Base-by-base conservation (phyloP, 2,329 filamentous ascomycete species). In the Pseudogymnoascus sp. region DNA sequence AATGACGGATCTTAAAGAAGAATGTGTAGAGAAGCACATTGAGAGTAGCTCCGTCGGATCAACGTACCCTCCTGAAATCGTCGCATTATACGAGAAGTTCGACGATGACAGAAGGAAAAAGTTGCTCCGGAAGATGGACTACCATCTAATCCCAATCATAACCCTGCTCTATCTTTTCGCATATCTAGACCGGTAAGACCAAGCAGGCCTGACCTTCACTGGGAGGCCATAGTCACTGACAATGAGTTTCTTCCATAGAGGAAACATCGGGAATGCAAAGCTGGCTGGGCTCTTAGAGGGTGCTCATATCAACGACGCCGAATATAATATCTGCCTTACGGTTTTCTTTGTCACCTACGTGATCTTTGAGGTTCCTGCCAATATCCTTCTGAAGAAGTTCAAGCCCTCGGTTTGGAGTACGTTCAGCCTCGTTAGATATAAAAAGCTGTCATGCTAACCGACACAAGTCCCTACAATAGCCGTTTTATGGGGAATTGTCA, bases 361-460 rank as follows among this genome's bases (percentile, higher is more conserved):
- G 26, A 10, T 67, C 8, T 63, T 66, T 14, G 81, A 84, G 65
- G 78, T 84, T 16, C 82, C 82, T 1, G 79, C 77, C 61, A 85
- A 84, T 71, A 75, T 84, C 60, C 78, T 81, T 72, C 79, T 85
- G 77, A 84, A 83, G 73, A 73, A 74, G 21, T 75, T 67, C 14
- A 47, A 64, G 2, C 86, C 86, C 1, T 81, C 82, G 21, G 79
- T 82, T 59, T 88, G 85, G 78, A 77, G 89, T 66, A 79, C 85
- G 5, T 16, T 5, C 23, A 51, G 23, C 12, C 45, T 7, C 7
- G 23, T n/a, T 29, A 14, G 21, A 21, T 84, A 86, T 72, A 87
- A 89, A 69, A 81, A 83, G 16, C 72, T 78, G 4, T 71, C 80
- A 1, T 89, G 86, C 86, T 51, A 51, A 51, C 45, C 6, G 86